Conservation (phyloP, 1,284 basidiomycete genomes). For the Malassezia yamatoensis region DNA sequence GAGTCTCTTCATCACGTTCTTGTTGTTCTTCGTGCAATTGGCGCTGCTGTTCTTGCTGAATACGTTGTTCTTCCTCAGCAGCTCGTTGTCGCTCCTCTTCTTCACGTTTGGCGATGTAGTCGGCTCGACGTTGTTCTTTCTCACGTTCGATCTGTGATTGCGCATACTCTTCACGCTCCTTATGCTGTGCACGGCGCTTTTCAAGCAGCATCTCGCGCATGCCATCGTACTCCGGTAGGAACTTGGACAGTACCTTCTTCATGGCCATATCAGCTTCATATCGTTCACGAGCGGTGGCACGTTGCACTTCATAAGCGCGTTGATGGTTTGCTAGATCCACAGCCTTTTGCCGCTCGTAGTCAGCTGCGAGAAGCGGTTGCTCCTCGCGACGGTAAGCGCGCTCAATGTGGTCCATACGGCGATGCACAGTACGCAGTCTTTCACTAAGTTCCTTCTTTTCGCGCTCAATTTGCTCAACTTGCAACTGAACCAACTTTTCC, state of each 20-base stretch:
- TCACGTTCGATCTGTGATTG: conserved; percentile 69
- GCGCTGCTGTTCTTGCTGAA: conserved; percentile 12
- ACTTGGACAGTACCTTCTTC: conserved; percentile 66
- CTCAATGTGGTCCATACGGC: conserved; percentile 90
- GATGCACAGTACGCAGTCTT: conserved; percentile 69
- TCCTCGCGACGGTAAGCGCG: conserved; percentile 93
- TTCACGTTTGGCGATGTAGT: conserved; percentile 30
- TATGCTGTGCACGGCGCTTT: conserved; percentile 64
- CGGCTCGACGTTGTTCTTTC: conserved; percentile 60
- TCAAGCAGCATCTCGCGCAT: conserved; percentile 58
- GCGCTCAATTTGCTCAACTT: conserved; percentile 68
- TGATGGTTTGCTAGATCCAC: conserved; percentile 61
- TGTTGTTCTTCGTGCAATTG: conserved; percentile 15
- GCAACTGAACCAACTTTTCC: conserved; percentile 75
- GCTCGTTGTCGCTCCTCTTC: conserved; percentile 35
- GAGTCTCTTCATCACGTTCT: conserved; percentile 29
- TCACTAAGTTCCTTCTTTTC: conserved; percentile 84
- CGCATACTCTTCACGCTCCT: conserved; percentile 58
- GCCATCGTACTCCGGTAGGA: conserved; percentile 65
- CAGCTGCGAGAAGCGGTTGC: conserved; percentile 69
- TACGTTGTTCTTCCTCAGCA: conserved; percentile 20
- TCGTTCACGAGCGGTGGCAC: conserved; percentile 57
- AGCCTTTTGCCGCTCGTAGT: conserved; percentile 73
- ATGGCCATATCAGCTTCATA: conserved; percentile 65
- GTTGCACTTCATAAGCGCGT: conserved; percentile 49